Evolutionary conservation across 768 basidiomycete genomes (phyloP).

Genomic region (Mrakia frigida): DNA sequence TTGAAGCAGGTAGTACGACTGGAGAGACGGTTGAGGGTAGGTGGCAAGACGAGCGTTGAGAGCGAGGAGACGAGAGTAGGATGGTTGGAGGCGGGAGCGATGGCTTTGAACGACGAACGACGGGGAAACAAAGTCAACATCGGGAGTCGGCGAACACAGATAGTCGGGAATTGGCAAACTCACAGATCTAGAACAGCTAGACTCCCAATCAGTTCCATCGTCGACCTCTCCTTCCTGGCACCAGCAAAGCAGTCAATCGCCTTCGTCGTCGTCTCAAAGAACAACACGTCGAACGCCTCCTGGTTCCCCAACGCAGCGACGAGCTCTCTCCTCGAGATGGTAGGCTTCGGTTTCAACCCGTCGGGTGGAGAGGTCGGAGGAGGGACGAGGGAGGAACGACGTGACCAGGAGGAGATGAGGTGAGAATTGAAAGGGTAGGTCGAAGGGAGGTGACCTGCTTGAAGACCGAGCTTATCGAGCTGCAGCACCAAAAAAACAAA

Average conservation of each 20-base stretch:
- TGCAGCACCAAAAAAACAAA: slow-evolving; percentile 43
- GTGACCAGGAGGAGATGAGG: slow-evolving; percentile 38
- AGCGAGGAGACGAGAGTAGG: slow-evolving; percentile 36
- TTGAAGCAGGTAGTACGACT: slow-evolving; percentile 61
- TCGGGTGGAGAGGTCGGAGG: slow-evolving; percentile 33
- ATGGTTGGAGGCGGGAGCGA: slow-evolving; percentile 21
- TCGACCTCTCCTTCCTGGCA: slow-evolving; percentile 66
- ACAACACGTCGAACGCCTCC: slow-evolving; percentile 70
- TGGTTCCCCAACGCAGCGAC: slow-evolving; percentile 54
- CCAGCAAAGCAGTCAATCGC: slow-evolving; percentile 76
- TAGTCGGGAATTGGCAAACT: slow-evolving; percentile 40
- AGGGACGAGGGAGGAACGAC: slow-evolving; percentile 18
- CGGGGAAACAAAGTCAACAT: too few species aligned
- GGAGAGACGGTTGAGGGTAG: slow-evolving; percentile 26
- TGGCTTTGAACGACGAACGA: slow-evolving; percentile 22
- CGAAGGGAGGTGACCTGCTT: slow-evolving; percentile 63
- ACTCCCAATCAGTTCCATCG: slow-evolving; percentile 74
- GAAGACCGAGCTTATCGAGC: slow-evolving; percentile 81
- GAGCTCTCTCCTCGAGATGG: slow-evolving; percentile 61
- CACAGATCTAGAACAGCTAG: slow-evolving; percentile 86
- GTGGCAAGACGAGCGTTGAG: slow-evolving; percentile 35
- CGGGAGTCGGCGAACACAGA: too few species aligned
- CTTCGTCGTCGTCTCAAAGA: slow-evolving; percentile 66
- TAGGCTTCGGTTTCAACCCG: slow-evolving; percentile 37
- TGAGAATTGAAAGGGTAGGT: slow-evolving; percentile 66